phyloP scores from a whole-genome alignment of 176 grass and related monocot genomes.

The barley (Hordeum vulgare) region MorexV3_pseudomolecules_assembly NC_058520.1:80416302-80416801 shows the following conservation, averaged over 20 bases:
- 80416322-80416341: no score
- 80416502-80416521: not conserved
- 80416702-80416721: not conserved
- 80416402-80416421: not conserved
- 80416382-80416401: no score
- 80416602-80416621: not conserved
- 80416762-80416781: not conserved
- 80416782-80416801: not conserved
- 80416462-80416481: not conserved
- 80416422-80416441: not conserved
- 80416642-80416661: not conserved
- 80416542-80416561: not conserved
- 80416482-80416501: not conserved
- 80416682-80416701: not conserved
- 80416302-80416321: no score
- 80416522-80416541: not conserved
- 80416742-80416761: conserved; percentile 8
- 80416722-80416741: not conserved
- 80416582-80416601: not conserved
- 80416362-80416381: no score
- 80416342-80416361: no score
- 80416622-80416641: not conserved
- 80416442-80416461: not conserved
- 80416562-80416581: not conserved
- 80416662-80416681: not conserved